Conservation (phyloP, 495 filamentous ascomycete genomes). For the Talaromyces trachyspermus region DNA sequence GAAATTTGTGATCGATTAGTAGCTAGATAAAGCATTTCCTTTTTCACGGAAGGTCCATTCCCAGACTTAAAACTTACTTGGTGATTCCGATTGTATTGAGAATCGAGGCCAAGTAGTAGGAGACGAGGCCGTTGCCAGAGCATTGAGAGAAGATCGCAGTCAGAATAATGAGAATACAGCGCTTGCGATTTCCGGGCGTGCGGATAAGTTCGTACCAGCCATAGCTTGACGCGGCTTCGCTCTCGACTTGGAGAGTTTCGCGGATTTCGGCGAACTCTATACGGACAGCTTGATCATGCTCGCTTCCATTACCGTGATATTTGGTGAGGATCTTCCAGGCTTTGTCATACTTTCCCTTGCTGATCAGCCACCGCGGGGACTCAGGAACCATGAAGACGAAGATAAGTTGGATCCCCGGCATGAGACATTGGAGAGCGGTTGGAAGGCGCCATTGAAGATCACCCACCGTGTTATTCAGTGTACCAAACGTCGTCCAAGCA, state of each 20-base stretch:
- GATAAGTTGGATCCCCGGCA: conserved; percentile 17
- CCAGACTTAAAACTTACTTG: conserved; percentile 47
- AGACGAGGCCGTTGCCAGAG: conserved; percentile 32
- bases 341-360: too few relatives aligned
- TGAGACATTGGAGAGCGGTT: conserved; percentile 16
- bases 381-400: conserved; percentile 29
- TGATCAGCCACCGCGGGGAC: conserved; percentile 46
- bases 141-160: conserved; percentile 47
- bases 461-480: conserved; percentile 17
- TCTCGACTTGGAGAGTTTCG: conserved; percentile 15
- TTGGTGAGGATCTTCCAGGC: conserved; percentile 32
- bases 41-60: too few relatives aligned
- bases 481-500: conserved; percentile 18
- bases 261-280: conserved; percentile 20
- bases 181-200: conserved; percentile 46
- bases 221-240: conserved; percentile 44
- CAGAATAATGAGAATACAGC: conserved; percentile 46
- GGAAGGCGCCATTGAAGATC: conserved; percentile 23
- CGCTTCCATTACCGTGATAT: conserved; percentile 29
- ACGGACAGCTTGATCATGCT: conserved; percentile 3
- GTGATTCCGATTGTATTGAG: conserved; percentile 26
- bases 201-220: conserved; percentile 51
- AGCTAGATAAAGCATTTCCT: conserved; percentile 37
- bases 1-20: conserved; percentile 15
- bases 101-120: conserved; percentile 31